Evolutionary conservation across 345 rosid species (phyloP).

Genomic region (Euclidium syriacum): DNA sequence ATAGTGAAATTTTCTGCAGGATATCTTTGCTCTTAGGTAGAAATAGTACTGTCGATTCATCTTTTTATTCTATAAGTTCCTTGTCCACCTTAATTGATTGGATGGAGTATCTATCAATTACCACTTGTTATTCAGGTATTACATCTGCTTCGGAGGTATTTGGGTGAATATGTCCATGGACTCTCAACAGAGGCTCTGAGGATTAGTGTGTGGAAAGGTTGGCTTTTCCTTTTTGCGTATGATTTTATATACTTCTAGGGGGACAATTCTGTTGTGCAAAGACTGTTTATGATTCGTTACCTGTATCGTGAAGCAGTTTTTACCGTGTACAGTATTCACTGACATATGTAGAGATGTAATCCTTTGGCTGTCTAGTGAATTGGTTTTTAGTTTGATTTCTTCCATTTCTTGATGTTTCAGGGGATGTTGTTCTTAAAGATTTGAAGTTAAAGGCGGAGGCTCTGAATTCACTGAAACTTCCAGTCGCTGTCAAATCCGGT

Average conservation of each 20-base stretch:
- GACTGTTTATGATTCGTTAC: slow-evolving; percentile 2
- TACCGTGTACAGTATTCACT: slow-evolving; percentile 5
- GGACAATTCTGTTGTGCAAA: background rate
- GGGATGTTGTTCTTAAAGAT: slow-evolving; percentile 97
- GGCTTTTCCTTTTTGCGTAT: background rate
- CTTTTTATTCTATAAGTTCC: background rate
- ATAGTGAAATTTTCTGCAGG: slow-evolving; percentile 2
- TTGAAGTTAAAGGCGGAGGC: slow-evolving; percentile 94
- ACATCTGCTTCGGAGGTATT: slow-evolving; percentile 92
- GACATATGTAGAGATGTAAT: background rate
- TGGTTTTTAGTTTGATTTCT: background rate
- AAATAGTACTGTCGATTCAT: too few species aligned
- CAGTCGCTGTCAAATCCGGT: slow-evolving; percentile 95
- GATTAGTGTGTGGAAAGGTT: slow-evolving; percentile 99
- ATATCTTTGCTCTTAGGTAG: slow-evolving; percentile 2
- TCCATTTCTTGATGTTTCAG: slow-evolving; percentile 34
- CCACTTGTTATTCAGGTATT: slow-evolving; percentile 54
- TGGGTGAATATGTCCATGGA: slow-evolving; percentile 96
- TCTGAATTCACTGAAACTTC: slow-evolving; percentile 83
- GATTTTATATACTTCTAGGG: background rate
- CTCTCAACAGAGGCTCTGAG: slow-evolving; percentile 87
- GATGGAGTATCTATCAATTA: slow-evolving; percentile 5
- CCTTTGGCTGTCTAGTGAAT: slow-evolving; percentile 14
- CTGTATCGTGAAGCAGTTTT: background rate
- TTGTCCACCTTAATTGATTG: background rate